Conservation (phyloP, 805 yeast genomes). For the Metschnikowia picachoensis region DNA sequence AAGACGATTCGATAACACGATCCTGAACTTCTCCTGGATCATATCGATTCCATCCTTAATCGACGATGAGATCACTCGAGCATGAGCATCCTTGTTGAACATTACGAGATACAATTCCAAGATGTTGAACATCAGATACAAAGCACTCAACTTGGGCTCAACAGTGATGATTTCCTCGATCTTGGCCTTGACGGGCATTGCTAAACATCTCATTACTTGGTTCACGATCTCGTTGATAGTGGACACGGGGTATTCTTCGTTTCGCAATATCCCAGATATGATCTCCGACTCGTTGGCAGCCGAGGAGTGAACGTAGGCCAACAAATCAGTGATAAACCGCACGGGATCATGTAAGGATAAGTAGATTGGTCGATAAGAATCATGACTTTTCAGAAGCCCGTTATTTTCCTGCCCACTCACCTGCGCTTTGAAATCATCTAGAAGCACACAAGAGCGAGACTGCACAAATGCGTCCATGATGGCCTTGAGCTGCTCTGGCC, state of each 20-base stretch:
- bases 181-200: conserved; percentile 58
- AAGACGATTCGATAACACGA: conserved; percentile 26
- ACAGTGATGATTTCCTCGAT: conserved; percentile 66
- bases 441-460: conserved; percentile 59
- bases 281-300: conserved; percentile 86
- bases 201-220: conserved; percentile 49
- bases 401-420: conserved; percentile 33
- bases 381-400: conserved; percentile 8
- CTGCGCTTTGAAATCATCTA: conserved; percentile 66
- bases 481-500: conserved; percentile 50
- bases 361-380: conserved; percentile 46
- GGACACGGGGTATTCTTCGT: conserved; percentile 25
- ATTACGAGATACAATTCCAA: conserved; percentile 67
- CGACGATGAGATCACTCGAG: conserved; percentile 21
- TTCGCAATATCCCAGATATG: conserved; percentile 54
- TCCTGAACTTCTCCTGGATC: conserved; percentile 26
- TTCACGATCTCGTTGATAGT: conserved; percentile 39
- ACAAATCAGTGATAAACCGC: conserved; percentile 77
- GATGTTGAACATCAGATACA: conserved; percentile 58
- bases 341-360: conserved; percentile 75
- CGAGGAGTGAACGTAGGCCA: conserved; percentile 83
- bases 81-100: conserved; percentile 45
- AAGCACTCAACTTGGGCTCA: conserved; percentile 52
- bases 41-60: conserved; percentile 23
- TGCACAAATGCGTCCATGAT: conserved; percentile 62